phyloP scores from a whole-genome alignment of 805 yeast species.

The Wickerhamiella occidentalis region DNA sequence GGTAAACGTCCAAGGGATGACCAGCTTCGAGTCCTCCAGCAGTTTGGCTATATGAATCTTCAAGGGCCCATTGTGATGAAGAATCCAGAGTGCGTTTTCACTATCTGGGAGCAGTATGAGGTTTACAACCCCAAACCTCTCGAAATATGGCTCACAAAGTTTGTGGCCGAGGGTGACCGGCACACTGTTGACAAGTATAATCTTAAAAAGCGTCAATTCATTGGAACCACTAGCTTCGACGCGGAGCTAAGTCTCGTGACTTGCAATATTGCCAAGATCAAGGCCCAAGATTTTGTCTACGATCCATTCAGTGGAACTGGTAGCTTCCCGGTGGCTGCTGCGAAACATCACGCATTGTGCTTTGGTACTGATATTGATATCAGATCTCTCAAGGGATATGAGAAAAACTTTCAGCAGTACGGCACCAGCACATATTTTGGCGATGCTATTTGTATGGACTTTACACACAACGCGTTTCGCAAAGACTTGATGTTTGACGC shows the following conservation, averaged over 20 bases:
- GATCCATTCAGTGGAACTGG: conserved; percentile 98
- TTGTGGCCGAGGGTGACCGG: conserved; percentile 51
- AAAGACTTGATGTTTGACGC: conserved; percentile 51
- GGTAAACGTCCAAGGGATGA: conserved; percentile 46
- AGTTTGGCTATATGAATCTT: conserved; percentile 57
- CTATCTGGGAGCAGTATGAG: conserved; percentile 63
- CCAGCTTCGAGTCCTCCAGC: conserved; percentile 53
- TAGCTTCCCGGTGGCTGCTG: conserved; percentile 79
- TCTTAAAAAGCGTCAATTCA: conserved; percentile 67
- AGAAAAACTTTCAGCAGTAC: conserved; percentile 65
- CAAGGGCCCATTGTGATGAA: conserved; percentile 71
- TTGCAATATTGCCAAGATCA: conserved; percentile 73
- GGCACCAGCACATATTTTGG: conserved; percentile 43
- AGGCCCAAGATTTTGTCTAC: conserved; percentile 52
- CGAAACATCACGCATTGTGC: conserved; percentile 66
- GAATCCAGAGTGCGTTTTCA: conserved; percentile 56
- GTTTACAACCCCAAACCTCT: conserved; percentile 16
- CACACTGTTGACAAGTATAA: conserved; percentile 68
- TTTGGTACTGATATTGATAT: conserved; percentile 89
- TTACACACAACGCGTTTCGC: conserved; percentile 79
- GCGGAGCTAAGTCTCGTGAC: conserved; percentile 82
- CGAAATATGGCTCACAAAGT: conserved; percentile 63
- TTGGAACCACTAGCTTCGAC: conserved; percentile 95
- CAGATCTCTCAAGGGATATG: conserved; percentile 60
- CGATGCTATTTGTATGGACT: conserved; percentile 84